Conservation (phyloP, 805 yeast species). For the Zygosaccharomyces bisporus region DNA sequence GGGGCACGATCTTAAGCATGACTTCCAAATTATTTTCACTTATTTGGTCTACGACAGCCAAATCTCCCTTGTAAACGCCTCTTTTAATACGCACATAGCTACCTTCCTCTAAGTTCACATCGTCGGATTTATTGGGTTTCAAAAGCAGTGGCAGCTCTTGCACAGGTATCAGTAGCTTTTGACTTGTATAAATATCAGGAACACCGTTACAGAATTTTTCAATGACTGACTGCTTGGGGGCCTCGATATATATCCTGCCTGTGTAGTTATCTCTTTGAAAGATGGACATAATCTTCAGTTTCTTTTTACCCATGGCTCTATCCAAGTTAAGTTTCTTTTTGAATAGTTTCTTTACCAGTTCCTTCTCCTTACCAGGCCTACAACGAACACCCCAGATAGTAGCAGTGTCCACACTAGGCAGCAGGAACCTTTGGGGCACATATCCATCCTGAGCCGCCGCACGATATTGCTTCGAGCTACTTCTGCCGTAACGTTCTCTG, state of each 20-base stretch:
- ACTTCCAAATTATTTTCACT: constrained; percentile 95
- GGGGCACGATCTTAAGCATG: constrained; percentile 87
- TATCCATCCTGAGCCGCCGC: constrained; percentile 71
- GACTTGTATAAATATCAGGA: constrained; percentile 72
- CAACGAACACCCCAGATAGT: constrained; percentile 94
- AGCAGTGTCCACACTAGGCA: constrained; percentile 96
- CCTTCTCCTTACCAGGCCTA: constrained; percentile 90
- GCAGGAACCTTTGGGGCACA: constrained; percentile 86
- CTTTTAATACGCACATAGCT: constrained; percentile 85
- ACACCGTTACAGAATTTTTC: constrained; percentile 84
- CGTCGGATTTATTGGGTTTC: constrained; percentile 84
- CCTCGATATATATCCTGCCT: constrained; percentile 92
- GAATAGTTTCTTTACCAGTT: constrained; percentile 75
- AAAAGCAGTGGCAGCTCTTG: constrained; percentile 91
- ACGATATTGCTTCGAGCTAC: constrained; percentile 73
- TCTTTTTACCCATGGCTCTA: constrained; percentile 56
- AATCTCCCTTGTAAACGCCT: constrained; percentile 88
- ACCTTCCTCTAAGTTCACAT: constrained; percentile 86
- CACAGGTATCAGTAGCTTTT: constrained; percentile 86
- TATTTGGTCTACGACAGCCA: constrained; percentile 88
- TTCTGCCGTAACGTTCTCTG: constrained; percentile 87
- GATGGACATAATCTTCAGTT: constrained; percentile 81
- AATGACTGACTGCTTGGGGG: constrained; percentile 88
- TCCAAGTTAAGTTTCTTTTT: constrained; percentile 80
- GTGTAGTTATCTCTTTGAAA: constrained; percentile 92